phyloP scores from a whole-genome alignment of 2,329 filamentous ascomycete species.

The Cordyceps pruinosa region DNA sequence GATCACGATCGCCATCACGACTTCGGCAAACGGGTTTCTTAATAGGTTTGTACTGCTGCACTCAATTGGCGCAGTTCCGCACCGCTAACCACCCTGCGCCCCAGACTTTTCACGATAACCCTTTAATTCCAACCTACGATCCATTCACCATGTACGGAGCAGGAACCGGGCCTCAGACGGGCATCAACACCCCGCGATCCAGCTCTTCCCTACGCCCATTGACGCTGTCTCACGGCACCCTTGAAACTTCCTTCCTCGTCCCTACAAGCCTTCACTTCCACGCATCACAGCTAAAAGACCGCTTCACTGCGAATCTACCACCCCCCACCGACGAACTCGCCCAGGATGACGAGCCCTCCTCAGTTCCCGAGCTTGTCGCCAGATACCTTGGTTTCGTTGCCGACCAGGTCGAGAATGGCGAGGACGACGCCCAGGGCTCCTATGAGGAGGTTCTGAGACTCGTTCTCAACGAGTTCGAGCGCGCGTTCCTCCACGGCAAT shows the following conservation, averaged over 20 bases:
- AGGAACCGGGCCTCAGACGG: constrained; percentile 79
- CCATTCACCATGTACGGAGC: constrained; percentile 74
- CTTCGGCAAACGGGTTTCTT: constrained; percentile 21
- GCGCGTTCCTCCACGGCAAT: constrained; percentile 88
- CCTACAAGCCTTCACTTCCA: constrained; percentile 95
- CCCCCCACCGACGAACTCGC: constrained; percentile 93
- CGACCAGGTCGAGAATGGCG: constrained; percentile 81
- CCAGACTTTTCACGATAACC: constrained; percentile 36
- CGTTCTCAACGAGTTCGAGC: constrained; percentile 91
- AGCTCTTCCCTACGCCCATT: constrained; percentile 88
- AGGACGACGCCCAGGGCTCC: constrained; percentile 80
- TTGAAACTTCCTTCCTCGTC: constrained; percentile 93
- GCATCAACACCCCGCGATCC: constrained; percentile 92
- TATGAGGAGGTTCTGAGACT: constrained; percentile 91
- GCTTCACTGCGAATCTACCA: constrained; percentile 78
- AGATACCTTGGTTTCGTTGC: constrained; percentile 90
- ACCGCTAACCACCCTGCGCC: constrained; percentile 2
- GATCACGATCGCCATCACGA: background rate
- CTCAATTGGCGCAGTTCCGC: background rate
- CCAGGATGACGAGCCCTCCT: constrained; percentile 98
- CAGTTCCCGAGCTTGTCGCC: constrained; percentile 82
- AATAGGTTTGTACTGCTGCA: constrained; percentile 23
- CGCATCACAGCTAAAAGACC: constrained; percentile 87
- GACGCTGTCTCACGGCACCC: constrained; percentile 83
- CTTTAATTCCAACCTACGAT: constrained; percentile 18